Conservation (phyloP, 164 flowering plant genomes). For the Liriodendron chinense region DNA sequence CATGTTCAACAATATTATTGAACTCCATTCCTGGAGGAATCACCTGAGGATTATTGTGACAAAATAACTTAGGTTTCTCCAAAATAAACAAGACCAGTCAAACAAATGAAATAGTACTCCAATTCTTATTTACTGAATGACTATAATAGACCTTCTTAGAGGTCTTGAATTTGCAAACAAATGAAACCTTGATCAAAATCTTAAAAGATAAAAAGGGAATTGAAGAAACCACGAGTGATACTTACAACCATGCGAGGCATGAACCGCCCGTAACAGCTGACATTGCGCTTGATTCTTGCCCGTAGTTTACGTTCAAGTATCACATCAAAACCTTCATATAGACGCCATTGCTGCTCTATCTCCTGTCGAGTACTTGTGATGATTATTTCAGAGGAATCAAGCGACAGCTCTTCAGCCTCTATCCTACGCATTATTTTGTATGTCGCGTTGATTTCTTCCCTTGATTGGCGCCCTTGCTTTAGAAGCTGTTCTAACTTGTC, state of each 20-base stretch:
- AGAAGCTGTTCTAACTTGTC: constrained; percentile 91
- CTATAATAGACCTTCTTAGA: neutral
- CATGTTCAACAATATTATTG: constrained; percentile 75
- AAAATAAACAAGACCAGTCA: neutral
- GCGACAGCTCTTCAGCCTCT: constrained; percentile 91
- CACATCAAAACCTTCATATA: constrained; percentile 98
- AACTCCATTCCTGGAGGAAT: constrained; percentile 99
- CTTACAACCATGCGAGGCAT: constrained; percentile 99
- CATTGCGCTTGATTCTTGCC: constrained; percentile 90
- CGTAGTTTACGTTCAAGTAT: constrained; percentile 79
- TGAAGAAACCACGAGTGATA: constrained; percentile 7
- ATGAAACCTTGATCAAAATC: too few relatives aligned
- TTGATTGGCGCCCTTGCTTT: constrained; percentile 82
- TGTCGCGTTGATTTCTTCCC: constrained; percentile 80
- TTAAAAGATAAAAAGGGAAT: too few relatives aligned
- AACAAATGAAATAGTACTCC: neutral
- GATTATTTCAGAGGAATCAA: constrained; percentile 90
- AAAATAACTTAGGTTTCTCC: neutral
- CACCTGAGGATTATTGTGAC: constrained; percentile 39
- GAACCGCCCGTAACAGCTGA: constrained; percentile 92
- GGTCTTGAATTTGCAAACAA: too few relatives aligned
- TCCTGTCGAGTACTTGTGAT: constrained; percentile 97
- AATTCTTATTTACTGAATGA: neutral
- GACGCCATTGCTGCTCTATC: constrained; percentile 90
- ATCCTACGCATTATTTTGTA: constrained; percentile 97